These are phyloP conservation scores for Acanthamoeba castellanii DNA, from an alignment of 208 protist genomes.

Conservation along the genomic window DNA sequence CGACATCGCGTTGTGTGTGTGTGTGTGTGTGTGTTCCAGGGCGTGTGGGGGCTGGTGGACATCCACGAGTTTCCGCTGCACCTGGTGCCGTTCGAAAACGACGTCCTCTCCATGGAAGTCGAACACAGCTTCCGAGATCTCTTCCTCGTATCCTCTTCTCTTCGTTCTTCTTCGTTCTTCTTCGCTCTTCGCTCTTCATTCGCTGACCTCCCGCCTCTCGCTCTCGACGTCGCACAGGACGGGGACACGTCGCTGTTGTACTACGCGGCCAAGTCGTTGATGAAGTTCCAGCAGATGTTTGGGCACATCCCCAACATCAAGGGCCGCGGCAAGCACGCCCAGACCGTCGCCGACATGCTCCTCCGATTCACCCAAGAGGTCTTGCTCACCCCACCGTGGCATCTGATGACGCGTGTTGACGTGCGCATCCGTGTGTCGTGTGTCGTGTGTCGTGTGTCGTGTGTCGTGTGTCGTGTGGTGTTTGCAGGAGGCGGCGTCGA, in stretches of 20 bases:
- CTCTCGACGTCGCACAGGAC: not conserved
- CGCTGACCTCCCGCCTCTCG: too few relatives aligned
- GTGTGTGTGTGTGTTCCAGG: not conserved
- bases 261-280: constrained; percentile 11
- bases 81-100: constrained; percentile 32
- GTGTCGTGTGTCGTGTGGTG: not conserved
- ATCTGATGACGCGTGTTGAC: not conserved
- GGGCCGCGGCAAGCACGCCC: constrained; percentile 1
- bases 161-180: not conserved
- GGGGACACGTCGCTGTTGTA: constrained; percentile 36
- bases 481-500: constrained; percentile 6
- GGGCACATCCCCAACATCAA: constrained; percentile 66
- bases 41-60: constrained; percentile 53
- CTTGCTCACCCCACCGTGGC: not conserved
- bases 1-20: not conserved
- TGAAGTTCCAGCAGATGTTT: constrained; percentile 44
- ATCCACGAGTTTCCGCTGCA: constrained; percentile 48
- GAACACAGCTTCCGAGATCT: constrained; percentile 31
- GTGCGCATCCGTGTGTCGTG: not conserved
- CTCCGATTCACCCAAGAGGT: constrained; percentile 28
- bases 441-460: too few relatives aligned
- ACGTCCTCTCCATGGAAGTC: constrained; percentile 57
- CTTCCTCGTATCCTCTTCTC: constrained; percentile 19
- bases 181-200: too few relatives aligned
- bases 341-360: constrained; percentile 59